Evolutionary conservation across 768 basidiomycete genomes (phyloP), one percentile per base, ranked within the genome.

Genomic region (Tubosaeta brunneosetosa): DNA sequence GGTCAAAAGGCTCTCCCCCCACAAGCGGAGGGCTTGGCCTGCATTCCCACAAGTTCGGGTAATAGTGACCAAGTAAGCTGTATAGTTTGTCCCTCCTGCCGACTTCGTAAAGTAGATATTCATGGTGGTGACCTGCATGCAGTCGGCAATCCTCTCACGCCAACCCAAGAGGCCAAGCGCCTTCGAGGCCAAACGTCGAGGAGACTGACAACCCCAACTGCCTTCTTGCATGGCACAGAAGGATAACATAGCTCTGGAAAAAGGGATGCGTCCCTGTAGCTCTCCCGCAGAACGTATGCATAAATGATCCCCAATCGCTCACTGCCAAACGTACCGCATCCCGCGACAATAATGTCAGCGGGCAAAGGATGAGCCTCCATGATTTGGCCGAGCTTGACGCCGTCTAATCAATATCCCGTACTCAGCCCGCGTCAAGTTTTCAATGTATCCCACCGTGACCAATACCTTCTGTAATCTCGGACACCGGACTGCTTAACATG

Each of bases 241-340:
- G n/a, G n/a, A n/a, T 60, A 12, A 57, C 51, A 46, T 74, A 73
- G 51, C 55, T 66, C 49, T 72, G 70, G 3, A 73, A 65, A 34
- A 68, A 74, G 67, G 22, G 65, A 63, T 44, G 69, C 58, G 50
- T 74, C 71, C 27, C 63, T 69, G 53, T 66, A 72, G 29, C 74
- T 61, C 19, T 66, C 72, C 16, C 73, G 66, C 13, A 70, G 71
- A 44, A 74, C 62, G 49, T 65, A 73, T 25, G 74, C 70, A 49
- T 59, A 60, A 47, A 74, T 67, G 50, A 73, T 58, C 17, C 63
- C 54, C 25, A 70, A 32, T 47, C 70, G 69, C 56, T 74, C 73
- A n/a, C 37, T 38, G 42, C 68, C 66, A 44, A 62, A 73, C 36
- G 11, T n/a, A 37, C n/a, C 36, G n/a, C 8, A 37, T 37, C 36